Base-by-base conservation (phyloP, 2,329 filamentous ascomycete species). In the Ascochyta rabiei region DNA sequence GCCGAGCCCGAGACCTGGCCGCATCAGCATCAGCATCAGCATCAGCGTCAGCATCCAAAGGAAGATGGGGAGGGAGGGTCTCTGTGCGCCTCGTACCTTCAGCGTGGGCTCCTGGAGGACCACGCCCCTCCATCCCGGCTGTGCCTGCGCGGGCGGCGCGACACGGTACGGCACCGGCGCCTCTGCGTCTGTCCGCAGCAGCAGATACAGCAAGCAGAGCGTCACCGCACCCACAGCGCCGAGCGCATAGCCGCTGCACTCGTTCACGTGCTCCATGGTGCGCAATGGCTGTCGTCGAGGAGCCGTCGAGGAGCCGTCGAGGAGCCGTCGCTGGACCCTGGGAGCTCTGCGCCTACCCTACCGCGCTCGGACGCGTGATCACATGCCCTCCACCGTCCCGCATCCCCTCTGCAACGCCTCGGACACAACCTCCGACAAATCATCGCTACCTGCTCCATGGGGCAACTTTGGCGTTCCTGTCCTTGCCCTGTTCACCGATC, bases 51-150 rank as follows among this genome's bases (percentile, higher is more conserved):
- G 49, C n/a, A 15, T 13, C 8, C 5, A 7, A 13, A 13, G 28
- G 9, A 10, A 30, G 28, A 30, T 3, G 13, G 8, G 28, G 28
- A 6, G n/a, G 28, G 13, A 30, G 28, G 4, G 12, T 30, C 28
- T 30, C 28, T 13, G 12, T 2, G 12, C 12, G 18, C 18, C 13
- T 54, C 18, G 65, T 47, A 84, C 81, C 76, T 87, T 89, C 71
- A 91, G 80, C 16, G 80, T 80, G 1, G 88, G 82, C 31, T 82
- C 72, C 13, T 86, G 80, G 31, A 91, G 79, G 30, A 84, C 78
- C 61, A 81, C 80, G 43, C 82, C 79, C 51, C 84, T 80, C 71
- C 81, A 84, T 6, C 73, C 79, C 13, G 74, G 66, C 43, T 81
- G 78, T 48, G 86, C 84, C 60, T 83, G 75, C 71, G 85, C 84